phyloP scores from a whole-genome alignment of 129 eudicot species.

The Sambucus nigra region DNA sequence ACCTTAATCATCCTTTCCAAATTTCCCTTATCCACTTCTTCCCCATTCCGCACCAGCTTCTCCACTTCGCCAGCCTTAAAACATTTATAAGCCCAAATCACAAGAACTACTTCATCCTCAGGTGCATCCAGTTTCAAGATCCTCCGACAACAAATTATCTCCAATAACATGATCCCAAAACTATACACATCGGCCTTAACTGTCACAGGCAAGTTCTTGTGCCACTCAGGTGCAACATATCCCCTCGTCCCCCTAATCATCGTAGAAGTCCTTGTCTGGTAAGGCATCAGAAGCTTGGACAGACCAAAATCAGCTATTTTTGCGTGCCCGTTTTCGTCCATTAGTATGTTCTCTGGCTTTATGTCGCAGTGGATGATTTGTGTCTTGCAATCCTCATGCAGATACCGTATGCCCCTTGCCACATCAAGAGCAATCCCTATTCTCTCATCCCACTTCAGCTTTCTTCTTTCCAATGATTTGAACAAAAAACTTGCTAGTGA shows the following conservation, averaged over 20 bases:
- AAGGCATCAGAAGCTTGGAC: background rate
- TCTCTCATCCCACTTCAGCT: background rate
- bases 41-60: background rate
- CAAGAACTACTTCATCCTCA: background rate
- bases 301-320: background rate
- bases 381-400: background rate
- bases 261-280: background rate
- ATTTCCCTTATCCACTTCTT: background rate
- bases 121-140: background rate
- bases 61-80: background rate
- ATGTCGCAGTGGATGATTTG: background rate
- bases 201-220: background rate
- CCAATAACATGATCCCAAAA: conserved; percentile 1
- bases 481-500: conserved; percentile 10
- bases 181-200: background rate
- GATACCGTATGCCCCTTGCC: background rate
- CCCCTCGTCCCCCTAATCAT: background rate
- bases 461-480: background rate
- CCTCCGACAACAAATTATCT: background rate
- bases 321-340: background rate
- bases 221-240: background rate
- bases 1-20: background rate
- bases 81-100: background rate
- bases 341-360: background rate
- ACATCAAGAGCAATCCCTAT: background rate